Base-by-base conservation (phyloP, 257 asterid genomes). In the Solanum appendiculatum region DNA sequence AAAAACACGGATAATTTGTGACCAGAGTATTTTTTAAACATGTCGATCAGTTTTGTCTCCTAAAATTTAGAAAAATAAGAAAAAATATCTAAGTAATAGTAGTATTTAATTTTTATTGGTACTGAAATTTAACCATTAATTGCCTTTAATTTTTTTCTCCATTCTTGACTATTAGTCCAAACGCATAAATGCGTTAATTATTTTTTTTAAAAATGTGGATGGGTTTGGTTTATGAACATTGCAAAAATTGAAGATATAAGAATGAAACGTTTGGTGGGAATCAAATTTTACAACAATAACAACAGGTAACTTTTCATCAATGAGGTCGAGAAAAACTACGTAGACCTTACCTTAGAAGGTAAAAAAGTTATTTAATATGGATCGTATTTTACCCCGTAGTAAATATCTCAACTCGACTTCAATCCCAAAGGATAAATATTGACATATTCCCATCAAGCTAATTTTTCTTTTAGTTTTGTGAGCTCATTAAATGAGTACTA, bases 401-500 rank as follows among this genome's bases (percentile, higher is more conserved):
- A 77, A 44, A 29, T 44, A 42, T 27, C 23, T 77, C 8, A 4
- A n/a, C 9, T 73, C 4, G 31, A 73, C 25, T 46, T 7, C 29
- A 48, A 9, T 80, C 42, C 40, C 44, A 48, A 80, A 80, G 20
- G 42, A 48, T 81, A 48, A 31, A 5, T 37, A 46, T 33, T 20
- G 56, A 33, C n/a, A 58, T 68, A 46, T 29, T 68, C 68, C n/a
- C 27, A 8, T 37, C 14, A 70, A 68, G 23, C 46, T 2, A 27
- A 3, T n/a, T 27, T 15, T 69, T 27, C 51, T 27, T n/a, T 85
- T 70, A 18, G 87, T 73, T 73, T 40, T 69, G 87, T 37, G 81
- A 36, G 60, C 33, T 63, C 88, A 87, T 87, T 87, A 80, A 84
- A 84, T 84, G 86, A 69, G 44, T 58, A 84, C 87, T 73, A 74